A percentile compares a stretch with the other conserved stretches of the same genome.
These are phyloP conservation scores for Acorus gramineus DNA, from an alignment of 106 monocot species.

Conservation along the genomic window DNA sequence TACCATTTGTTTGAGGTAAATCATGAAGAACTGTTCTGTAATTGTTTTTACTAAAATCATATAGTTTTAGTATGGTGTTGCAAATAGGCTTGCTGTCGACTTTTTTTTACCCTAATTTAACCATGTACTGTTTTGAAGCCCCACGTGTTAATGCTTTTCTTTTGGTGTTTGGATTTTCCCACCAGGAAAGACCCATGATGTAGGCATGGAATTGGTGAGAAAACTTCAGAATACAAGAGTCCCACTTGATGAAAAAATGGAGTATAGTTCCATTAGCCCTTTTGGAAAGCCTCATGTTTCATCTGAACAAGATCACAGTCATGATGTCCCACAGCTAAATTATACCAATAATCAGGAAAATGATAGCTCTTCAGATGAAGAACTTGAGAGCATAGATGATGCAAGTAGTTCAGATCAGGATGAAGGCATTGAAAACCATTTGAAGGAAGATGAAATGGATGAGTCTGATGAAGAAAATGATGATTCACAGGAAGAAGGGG, in stretches of 20 bases:
- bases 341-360: conserved; percentile 11
- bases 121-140: too few species aligned
- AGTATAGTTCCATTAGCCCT: conserved; percentile 67
- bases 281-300: conserved; percentile 37
- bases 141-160: too few species aligned
- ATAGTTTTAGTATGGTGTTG: too few species aligned
- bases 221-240: conserved; percentile 76
- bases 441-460: conserved; percentile 14
- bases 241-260: conserved; percentile 84
- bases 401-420: conserved; percentile 6
- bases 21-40: too few species aligned
- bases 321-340: too few species aligned
- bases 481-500: conserved; percentile 27
- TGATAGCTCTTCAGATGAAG: conserved; percentile 1
- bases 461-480: conserved; percentile 39
- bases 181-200: conserved; percentile 54
- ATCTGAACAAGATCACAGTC: conserved; percentile 9
- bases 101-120: too few species aligned
- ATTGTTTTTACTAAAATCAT: too few species aligned
- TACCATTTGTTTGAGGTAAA: too few species aligned
- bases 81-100: too few species aligned
- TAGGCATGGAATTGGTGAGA: conserved; percentile 65
- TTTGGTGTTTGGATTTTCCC: conserved; percentile 1
- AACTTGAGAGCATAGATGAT: conserved; percentile 5
- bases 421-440: conserved; percentile 9